Evolutionary conservation across 768 basidiomycete genomes (phyloP), one percentile per base, ranked within the genome.

Genomic region (Russula compacta): DNA sequence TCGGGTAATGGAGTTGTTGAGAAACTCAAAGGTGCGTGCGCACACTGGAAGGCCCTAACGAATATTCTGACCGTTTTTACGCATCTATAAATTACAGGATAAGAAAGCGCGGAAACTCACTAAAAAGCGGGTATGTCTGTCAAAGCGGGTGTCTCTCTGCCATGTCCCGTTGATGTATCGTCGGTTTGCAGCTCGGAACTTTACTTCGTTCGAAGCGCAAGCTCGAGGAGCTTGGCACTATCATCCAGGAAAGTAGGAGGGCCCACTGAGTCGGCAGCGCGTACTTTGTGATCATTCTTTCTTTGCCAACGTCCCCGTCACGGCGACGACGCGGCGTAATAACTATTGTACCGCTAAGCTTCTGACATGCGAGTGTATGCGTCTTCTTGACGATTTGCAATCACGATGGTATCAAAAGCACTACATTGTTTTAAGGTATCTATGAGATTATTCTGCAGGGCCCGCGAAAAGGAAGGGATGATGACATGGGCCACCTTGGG

Each of bases 31-130:
- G 81, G 89, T 89, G 73, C 67, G 86, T 73, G 40, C 43, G 11
- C 32, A 43, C 35, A 19, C 44, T 11, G 15, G 12, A 46, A 21
- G 11, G 35, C 24, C n/a, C 10, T 32, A 19, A 19, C 19, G 15
- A 14, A 19, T 47, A 29, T 32, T 19, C 33, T 50, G 35, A 54
- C 29, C 7, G 3, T 42, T 29, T 58, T 40, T 46, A 40, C 5
- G 40, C 11, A 33, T 36, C 40, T 33, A 29, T 17, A 43, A 39
- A 39, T 24, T 43, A 48, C 70, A 93, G 93, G 95, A 99, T 76
- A 99, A 99, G 86, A 98, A 95, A 79, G 95, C 95, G 62, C 83
- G 93, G 75, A 98, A 98, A 81, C 80, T 98, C 81, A 95, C 94
- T 69, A 99, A 99, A 87, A 98, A 95, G 82, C 87, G 94, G 82